These are phyloP conservation scores for Phoenix dactylifera DNA, from an alignment of 176 grass and related monocot genomes.

Conservation along the genomic window DNA sequence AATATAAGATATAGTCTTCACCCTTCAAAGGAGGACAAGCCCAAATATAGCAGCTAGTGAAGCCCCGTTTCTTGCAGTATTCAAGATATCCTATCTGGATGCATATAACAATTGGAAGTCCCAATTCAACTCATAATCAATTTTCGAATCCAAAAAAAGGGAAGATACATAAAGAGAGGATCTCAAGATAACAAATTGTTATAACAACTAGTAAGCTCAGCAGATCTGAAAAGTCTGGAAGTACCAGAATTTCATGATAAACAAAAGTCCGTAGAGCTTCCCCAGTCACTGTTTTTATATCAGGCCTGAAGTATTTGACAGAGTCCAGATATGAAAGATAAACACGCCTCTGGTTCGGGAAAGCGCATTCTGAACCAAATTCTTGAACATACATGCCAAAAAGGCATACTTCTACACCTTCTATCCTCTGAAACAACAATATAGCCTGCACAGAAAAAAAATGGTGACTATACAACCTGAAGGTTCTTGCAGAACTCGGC, in stretches of 20 bases:
- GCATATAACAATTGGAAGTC: slow-evolving; percentile 21
- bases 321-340: slow-evolving; percentile 99
- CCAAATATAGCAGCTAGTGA: slow-evolving; percentile 99
- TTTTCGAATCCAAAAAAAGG: slow-evolving; percentile 1
- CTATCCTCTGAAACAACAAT: slow-evolving; percentile 98
- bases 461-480: background rate
- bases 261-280: slow-evolving; percentile 90
- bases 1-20: slow-evolving; percentile 99
- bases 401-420: slow-evolving; percentile 98
- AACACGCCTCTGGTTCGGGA: slow-evolving; percentile 82
- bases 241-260: slow-evolving; percentile 99
- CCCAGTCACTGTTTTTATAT: slow-evolving; percentile 67
- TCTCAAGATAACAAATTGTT: no score
- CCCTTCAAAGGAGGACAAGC: slow-evolving; percentile 96
- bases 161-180: background rate
- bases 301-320: slow-evolving; percentile 98
- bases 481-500: no score
- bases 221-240: slow-evolving; percentile 1
- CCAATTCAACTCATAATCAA: slow-evolving; percentile 8
- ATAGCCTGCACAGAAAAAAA: slow-evolving; percentile 71
- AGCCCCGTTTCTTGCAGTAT: slow-evolving; percentile 98
- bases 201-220: no score
- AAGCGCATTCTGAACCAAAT: slow-evolving; percentile 87
- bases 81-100: slow-evolving; percentile 98
- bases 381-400: slow-evolving; percentile 99